phyloP scores from a whole-genome alignment of 2,329 filamentous ascomycete species.

The Aschersonia sp. region DNA sequence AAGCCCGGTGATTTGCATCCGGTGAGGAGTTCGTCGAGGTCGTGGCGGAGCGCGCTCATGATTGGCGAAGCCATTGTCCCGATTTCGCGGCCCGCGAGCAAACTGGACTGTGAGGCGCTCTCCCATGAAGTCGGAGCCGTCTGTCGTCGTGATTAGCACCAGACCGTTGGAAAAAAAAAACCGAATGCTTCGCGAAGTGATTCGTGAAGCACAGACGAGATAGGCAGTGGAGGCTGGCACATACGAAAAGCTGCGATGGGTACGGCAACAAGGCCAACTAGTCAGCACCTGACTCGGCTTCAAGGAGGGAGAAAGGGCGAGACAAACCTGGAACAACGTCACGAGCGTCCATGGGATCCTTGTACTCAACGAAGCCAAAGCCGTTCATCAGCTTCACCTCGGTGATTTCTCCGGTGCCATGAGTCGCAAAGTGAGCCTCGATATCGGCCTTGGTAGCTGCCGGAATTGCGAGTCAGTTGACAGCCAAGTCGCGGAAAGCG shows the following conservation, averaged over 20 bases:
- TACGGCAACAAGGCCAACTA: not conserved
- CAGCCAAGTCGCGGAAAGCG: conserved; percentile 11
- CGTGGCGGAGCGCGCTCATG: conserved; percentile 50
- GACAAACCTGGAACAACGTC: conserved; percentile 91
- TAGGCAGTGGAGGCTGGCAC: conserved; percentile 16
- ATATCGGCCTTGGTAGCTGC: conserved; percentile 93
- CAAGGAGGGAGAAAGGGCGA: not conserved
- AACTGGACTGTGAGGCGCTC: conserved; percentile 97
- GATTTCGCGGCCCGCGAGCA: conserved; percentile 65
- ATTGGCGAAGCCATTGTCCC: conserved; percentile 32
- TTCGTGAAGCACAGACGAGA: too few relatives aligned
- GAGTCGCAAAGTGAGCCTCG: conserved; percentile 85
- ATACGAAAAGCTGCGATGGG: conserved; percentile 42
- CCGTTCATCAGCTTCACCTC: conserved; percentile 99
- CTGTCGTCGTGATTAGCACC: conserved; percentile 28
- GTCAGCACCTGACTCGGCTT: conserved; percentile 3
- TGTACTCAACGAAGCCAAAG: conserved; percentile 99
- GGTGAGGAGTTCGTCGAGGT: conserved; percentile 83
- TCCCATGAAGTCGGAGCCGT: conserved; percentile 96
- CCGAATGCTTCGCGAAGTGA: too few relatives aligned
- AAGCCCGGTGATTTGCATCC: conserved; percentile 96
- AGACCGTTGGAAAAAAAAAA: too few relatives aligned
- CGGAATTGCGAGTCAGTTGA: conserved; percentile 30
- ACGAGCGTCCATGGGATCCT: conserved; percentile 93
- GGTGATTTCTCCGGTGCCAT: conserved; percentile 93